Conservation (phyloP, 1,139 yeast genomes). For the Saccharomyces hybrid region DNA sequence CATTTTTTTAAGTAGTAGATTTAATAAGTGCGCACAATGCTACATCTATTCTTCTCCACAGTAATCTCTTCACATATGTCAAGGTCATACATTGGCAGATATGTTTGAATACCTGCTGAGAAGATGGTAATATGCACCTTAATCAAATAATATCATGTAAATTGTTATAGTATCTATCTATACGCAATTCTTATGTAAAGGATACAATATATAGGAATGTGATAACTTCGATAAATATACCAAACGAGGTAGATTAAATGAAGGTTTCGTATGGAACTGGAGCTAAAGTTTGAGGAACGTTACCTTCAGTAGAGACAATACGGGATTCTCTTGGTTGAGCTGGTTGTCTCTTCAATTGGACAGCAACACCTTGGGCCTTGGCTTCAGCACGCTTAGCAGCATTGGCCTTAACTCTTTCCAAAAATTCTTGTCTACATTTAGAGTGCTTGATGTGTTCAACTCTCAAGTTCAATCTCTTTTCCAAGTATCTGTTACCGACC, state of each 20-base stretch:
- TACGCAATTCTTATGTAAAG: neutral
- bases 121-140: neutral
- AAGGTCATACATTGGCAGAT: neutral
- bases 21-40: neutral
- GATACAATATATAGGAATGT: neutral
- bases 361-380: conserved; percentile 86
- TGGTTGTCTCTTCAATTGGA: conserved; percentile 95
- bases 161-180: neutral
- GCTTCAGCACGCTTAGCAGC: conserved; percentile 93
- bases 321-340: conserved; percentile 93
- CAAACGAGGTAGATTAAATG: conserved; percentile 51
- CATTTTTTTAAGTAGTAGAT: neutral
- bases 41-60: neutral
- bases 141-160: neutral
- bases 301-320: conserved; percentile 67
- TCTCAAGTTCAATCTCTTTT: conserved; percentile 97
- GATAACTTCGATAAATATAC: neutral
- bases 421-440: conserved; percentile 98
- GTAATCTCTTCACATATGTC: neutral
- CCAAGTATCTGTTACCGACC: conserved; percentile 98
- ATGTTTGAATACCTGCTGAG: neutral
- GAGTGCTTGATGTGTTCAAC: conserved; percentile 99
- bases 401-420: conserved; percentile 95
- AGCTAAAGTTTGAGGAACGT: conserved; percentile 93
- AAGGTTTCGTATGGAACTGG: conserved; percentile 99